These are phyloP conservation scores for Quercus berberidifolia DNA, from an alignment of 306 rosid species.

Conservation along the genomic window DNA sequence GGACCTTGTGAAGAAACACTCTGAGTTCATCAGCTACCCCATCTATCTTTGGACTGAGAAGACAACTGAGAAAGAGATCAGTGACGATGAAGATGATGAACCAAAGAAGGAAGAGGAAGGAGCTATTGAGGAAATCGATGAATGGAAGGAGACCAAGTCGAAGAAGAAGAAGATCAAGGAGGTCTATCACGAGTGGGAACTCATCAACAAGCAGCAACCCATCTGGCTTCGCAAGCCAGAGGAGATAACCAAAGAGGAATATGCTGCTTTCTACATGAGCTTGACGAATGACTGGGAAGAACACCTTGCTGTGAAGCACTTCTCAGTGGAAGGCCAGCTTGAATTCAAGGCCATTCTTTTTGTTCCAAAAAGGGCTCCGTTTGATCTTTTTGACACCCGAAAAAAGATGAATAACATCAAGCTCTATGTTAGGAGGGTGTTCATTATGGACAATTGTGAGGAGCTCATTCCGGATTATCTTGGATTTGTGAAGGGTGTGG, in stretches of 20 bases:
- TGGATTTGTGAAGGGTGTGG: slow-evolving; percentile 69
- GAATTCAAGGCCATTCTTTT: slow-evolving; percentile 71
- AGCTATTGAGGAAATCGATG: slow-evolving; percentile 52
- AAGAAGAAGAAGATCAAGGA: slow-evolving; percentile 74
- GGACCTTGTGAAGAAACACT: slow-evolving; percentile 77
- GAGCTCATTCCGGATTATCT: slow-evolving; percentile 76
- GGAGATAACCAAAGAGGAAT: slow-evolving; percentile 65
- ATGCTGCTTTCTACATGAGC: slow-evolving; percentile 72
- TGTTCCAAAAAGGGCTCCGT: slow-evolving; percentile 69
- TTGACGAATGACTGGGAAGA: slow-evolving; percentile 77
- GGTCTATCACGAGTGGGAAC: slow-evolving; percentile 65
- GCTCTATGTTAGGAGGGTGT: slow-evolving; percentile 71
- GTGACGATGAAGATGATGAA: slow-evolving; percentile 69
- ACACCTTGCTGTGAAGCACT: slow-evolving; percentile 66
- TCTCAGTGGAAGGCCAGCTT: slow-evolving; percentile 73
- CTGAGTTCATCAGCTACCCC: slow-evolving; percentile 67
- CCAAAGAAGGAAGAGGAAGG: slow-evolving; percentile 69
- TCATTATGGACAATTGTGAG: slow-evolving; percentile 72
- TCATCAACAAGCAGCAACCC: slow-evolving; percentile 73
- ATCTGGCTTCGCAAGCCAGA: slow-evolving; percentile 80
- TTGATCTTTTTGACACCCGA: slow-evolving; percentile 63
- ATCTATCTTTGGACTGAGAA: slow-evolving; percentile 69
- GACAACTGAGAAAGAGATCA: slow-evolving; percentile 63
- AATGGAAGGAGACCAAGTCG: slow-evolving; percentile 41
- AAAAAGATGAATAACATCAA: slow-evolving; percentile 73